phyloP scores from a whole-genome alignment of 2,329 filamentous ascomycete genomes.

The Xylaria sp. region DNA sequence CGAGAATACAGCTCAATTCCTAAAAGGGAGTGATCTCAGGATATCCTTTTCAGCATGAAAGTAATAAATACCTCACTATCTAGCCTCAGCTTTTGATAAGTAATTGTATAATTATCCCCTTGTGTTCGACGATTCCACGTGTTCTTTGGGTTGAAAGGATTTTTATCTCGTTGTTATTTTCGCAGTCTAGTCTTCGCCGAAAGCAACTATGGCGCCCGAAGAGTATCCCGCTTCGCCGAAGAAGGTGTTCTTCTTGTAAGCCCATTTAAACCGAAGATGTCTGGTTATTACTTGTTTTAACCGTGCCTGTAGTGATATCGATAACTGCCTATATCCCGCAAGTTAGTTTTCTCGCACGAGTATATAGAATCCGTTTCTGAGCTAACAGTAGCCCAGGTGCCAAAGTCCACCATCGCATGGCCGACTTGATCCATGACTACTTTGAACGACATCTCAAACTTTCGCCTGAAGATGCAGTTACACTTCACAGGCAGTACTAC shows the following conservation, averaged over 20 bases:
- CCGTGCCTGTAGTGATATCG: conserved; percentile 25
- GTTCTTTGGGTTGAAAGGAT: no score
- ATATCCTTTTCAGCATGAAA: not conserved
- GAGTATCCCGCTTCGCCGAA: conserved; percentile 23
- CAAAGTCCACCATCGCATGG: conserved; percentile 32
- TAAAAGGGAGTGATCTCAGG: not conserved
- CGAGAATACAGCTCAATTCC: conserved; percentile 7
- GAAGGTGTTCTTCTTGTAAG: conserved; percentile 37
- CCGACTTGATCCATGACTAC: conserved; percentile 34
- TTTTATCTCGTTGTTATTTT: not conserved
- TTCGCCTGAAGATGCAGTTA: conserved; percentile 23
- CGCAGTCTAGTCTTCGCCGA: not conserved
- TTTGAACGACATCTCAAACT: conserved; percentile 31
- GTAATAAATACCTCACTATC: conserved; percentile 25
- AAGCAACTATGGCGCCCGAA: conserved; percentile 23
- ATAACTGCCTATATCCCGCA: conserved; percentile 34
- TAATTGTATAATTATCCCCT: not conserved
- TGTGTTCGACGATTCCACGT: not conserved
- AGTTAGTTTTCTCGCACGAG: conserved; percentile 14
- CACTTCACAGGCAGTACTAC: conserved; percentile 30
- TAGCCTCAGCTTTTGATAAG: not conserved
- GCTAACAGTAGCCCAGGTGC: conserved; percentile 20
- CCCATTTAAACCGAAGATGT: not conserved
- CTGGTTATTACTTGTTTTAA: not conserved
- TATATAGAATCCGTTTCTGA: not conserved